Percentiles rank a stretch among this genome's conserved stretches.
Conservation (phyloP, 345 rosid species). For the Arabidopsis arenosa region DNA sequence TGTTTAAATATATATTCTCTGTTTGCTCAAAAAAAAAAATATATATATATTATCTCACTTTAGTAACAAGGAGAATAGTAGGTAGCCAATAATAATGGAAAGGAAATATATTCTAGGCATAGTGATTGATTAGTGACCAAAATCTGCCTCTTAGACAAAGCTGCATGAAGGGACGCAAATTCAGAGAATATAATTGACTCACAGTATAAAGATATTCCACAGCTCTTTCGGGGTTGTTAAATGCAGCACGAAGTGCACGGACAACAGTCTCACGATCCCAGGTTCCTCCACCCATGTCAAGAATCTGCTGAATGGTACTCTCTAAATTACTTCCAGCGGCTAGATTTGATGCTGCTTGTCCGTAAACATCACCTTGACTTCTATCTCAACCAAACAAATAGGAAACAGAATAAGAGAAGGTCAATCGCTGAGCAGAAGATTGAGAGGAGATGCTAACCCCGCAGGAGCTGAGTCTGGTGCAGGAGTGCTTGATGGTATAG, state of each 20-base stretch:
- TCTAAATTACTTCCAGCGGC: conserved; percentile 86
- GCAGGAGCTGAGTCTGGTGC: conserved; percentile 51
- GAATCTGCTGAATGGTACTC: conserved; percentile 83
- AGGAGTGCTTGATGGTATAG: conserved; percentile 44
- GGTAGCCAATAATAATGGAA: conserved; percentile 7
- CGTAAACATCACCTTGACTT: conserved; percentile 62
- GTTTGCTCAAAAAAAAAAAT: too few relatives aligned
- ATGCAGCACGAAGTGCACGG: conserved; percentile 94
- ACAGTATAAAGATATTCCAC: conserved; percentile 95
- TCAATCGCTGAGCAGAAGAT: conserved; percentile 9
- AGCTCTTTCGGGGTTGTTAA: conserved; percentile 95
- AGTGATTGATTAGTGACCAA: conserved; percentile 26
- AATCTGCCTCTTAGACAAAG: conserved; percentile 6
- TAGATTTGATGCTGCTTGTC: conserved; percentile 86
- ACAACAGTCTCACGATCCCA: conserved; percentile 92
- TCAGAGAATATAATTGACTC: conserved; percentile 36
- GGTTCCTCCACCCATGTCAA: conserved; percentile 95
- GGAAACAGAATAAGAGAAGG: conserved; percentile 10
- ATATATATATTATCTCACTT: neutral
- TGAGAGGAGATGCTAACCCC: conserved; percentile 39
- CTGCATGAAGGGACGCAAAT: neutral
- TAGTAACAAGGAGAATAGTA: neutral
- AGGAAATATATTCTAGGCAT: neutral
- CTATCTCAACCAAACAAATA: conserved; percentile 49
- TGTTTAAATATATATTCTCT: neutral